Base-by-base conservation (phyloP, 179 eudicot species). In the Heliamphora pulchella region DNA sequence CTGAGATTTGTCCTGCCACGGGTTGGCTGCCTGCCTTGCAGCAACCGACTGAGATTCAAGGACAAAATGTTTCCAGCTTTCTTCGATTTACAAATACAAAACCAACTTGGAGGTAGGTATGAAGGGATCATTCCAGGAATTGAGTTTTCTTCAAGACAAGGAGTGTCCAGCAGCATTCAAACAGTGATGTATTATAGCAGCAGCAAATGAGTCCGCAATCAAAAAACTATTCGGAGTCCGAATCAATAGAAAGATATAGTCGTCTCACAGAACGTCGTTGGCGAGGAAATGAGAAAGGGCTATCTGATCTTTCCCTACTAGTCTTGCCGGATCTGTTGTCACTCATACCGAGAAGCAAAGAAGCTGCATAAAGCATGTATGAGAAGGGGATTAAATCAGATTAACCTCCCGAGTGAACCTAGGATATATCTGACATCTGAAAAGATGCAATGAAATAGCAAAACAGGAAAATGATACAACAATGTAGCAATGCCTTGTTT, bases 181-280 rank as follows among this genome's bases (percentile, higher is more conserved):
- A 57, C 20, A 43, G 50, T 15, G 13, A 13, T 63, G 14, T 17
- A 70, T 55, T 1, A 39, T 51, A 50, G 31, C 73, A 66, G 46
- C 41, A 48, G 61, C 20, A 17, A 11, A 11, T 58, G 10, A 4
- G 44, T 44, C 75, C 14, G 20, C 14, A 69, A 70, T 20, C 65
- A 44, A 39, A n/a, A 22, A 10, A 20, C 79, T 81, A 88, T 64
- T 88, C 91, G 4, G 93, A 90, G 53, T 87, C 95, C 3, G 78
- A 84, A 76, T 91, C 92, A 68, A 93, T 88, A 50, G 93, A 89
- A 39, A 91, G 88, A 82, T 84, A 79, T 76, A 91, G 86, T 58
- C 87, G 94, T 85, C 90, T 90, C 41, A 88, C 96, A 75, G 97
- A 89, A 65, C 97, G 97, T 78, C 87, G 83, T 73, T 86, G 92